A percentile compares a stretch with the other conserved stretches of the same genome.
phyloP scores from a whole-genome alignment of 768 basidiomycete genomes.

The Cytidiella melzeri region DNA sequence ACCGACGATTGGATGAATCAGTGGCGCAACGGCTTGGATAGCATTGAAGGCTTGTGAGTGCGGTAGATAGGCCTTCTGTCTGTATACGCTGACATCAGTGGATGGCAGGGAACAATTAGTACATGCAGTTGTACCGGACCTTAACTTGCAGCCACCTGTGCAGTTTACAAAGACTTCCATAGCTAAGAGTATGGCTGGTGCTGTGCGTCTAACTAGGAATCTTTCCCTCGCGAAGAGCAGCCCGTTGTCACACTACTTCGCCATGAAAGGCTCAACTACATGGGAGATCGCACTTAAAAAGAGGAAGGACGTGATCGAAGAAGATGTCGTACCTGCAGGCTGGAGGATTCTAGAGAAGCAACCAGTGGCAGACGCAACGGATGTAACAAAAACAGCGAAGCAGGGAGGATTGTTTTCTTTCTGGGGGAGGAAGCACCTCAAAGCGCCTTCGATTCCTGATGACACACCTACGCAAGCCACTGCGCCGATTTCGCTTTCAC shows the following conservation, averaged over 20 bases:
- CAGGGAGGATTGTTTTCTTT: slow-evolving; percentile 63
- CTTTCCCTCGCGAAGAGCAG: slow-evolving; percentile 46
- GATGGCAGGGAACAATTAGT: slow-evolving; percentile 7
- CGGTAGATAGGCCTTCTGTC: background rate
- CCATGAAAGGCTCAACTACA: slow-evolving; percentile 66
- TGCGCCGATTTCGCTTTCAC: background rate
- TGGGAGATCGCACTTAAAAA: slow-evolving; percentile 70
- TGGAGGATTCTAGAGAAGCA: slow-evolving; percentile 67
- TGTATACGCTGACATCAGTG: slow-evolving; percentile 1
- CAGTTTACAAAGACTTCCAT: slow-evolving; percentile 51
- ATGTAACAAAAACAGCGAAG: background rate
- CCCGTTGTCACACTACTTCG: slow-evolving; percentile 63
- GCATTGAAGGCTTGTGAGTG: slow-evolving; percentile 58
- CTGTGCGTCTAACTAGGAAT: slow-evolving; percentile 61
- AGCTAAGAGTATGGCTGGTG: slow-evolving; percentile 52
- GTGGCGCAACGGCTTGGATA: slow-evolving; percentile 40
- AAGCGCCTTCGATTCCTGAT: slow-evolving; percentile 4
- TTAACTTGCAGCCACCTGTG: slow-evolving; percentile 41
- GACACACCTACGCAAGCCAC: background rate
- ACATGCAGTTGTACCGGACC: slow-evolving; percentile 33
- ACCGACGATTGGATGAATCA: slow-evolving; percentile 23
- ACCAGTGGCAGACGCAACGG: background rate
- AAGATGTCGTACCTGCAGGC: slow-evolving; percentile 59
- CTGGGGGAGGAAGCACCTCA: slow-evolving; percentile 44
- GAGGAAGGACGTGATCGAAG: slow-evolving; percentile 39